These are phyloP conservation scores for Xylaria sp. DNA, from an alignment of 2,329 filamentous ascomycete species.

Conservation along the genomic window DNA sequence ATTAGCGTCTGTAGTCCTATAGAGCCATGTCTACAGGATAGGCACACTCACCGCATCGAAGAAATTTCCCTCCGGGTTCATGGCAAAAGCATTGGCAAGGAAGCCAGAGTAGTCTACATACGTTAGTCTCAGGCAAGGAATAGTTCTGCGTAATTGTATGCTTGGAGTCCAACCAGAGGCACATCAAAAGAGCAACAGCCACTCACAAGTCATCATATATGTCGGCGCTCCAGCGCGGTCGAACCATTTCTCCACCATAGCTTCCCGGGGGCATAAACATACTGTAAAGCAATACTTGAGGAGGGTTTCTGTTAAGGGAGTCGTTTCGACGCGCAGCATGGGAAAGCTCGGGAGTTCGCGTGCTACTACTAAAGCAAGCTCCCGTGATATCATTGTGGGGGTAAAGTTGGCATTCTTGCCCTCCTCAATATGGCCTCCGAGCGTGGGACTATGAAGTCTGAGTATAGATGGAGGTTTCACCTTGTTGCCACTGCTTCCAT, in stretches of 20 bases:
- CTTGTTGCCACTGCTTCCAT: constrained; percentile 4
- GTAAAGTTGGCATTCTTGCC: constrained; percentile 39
- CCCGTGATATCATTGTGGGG: constrained; percentile 46
- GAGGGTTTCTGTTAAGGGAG: constrained; percentile 49
- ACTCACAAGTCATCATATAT: constrained; percentile 50
- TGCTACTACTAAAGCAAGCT: constrained; percentile 48
- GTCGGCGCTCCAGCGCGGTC: constrained; percentile 48
- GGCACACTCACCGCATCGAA: constrained; percentile 46
- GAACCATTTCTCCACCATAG: constrained; percentile 50
- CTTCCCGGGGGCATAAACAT: constrained; percentile 49
- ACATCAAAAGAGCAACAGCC: neutral
- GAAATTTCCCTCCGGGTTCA: constrained; percentile 50
- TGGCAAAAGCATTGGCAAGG: constrained; percentile 49
- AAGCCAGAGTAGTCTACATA: constrained; percentile 48
- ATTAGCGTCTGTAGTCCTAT: constrained; percentile 23
- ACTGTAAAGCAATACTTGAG: constrained; percentile 51
- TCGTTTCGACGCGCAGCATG: constrained; percentile 50
- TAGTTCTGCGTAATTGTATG: neutral
- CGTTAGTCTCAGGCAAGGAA: constrained; percentile 27
- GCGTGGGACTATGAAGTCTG: constrained; percentile 15
- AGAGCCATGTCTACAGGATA: neutral
- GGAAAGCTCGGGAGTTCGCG: constrained; percentile 49
- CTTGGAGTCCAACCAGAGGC: neutral
- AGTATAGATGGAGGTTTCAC: constrained; percentile 21
- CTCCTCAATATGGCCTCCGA: constrained; percentile 8